Percentiles rank a stretch among this genome's conserved stretches.
Conservation (phyloP, 1,284 basidiomycete species). For the Cryptococcus sp. region DNA sequence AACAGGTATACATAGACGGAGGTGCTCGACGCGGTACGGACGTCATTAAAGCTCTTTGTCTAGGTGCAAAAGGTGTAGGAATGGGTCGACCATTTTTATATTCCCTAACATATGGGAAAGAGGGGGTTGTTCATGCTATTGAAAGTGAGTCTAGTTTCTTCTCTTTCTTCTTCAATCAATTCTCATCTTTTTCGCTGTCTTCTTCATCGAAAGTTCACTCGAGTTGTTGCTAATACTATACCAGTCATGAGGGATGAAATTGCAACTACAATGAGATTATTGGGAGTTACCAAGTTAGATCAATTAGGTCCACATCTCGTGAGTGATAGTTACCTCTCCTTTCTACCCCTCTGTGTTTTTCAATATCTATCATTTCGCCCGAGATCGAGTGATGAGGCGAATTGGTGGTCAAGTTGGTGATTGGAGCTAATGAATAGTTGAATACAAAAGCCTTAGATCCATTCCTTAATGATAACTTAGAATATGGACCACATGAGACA, state of each 20-base stretch:
- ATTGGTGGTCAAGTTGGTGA: not conserved
- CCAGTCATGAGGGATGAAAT: not conserved
- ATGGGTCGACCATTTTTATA: slow-evolving; percentile 51
- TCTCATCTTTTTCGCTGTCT: no score
- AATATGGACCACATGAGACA: not conserved
- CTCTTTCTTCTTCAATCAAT: no score
- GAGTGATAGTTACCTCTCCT: not conserved
- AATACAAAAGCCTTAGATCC: not conserved
- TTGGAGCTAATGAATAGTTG: not conserved
- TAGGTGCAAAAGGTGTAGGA: slow-evolving; percentile 51
- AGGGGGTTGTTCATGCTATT: slow-evolving; percentile 49
- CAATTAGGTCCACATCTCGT: not conserved
- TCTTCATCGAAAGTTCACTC: no score
- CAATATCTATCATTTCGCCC: not conserved
- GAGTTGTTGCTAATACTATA: no score
- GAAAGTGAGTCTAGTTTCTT: slow-evolving; percentile 50
- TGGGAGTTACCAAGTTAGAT: not conserved
- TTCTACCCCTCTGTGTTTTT: no score
- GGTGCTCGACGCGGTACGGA: slow-evolving; percentile 51
- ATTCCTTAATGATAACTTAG: not conserved
- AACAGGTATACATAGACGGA: slow-evolving; percentile 50
- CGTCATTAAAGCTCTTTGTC: slow-evolving; percentile 51
- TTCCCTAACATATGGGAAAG: slow-evolving; percentile 42
- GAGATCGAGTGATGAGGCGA: not conserved
- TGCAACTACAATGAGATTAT: not conserved